Conservation (phyloP, 176 grass and related monocot species). For the Carex parvula region DNA sequence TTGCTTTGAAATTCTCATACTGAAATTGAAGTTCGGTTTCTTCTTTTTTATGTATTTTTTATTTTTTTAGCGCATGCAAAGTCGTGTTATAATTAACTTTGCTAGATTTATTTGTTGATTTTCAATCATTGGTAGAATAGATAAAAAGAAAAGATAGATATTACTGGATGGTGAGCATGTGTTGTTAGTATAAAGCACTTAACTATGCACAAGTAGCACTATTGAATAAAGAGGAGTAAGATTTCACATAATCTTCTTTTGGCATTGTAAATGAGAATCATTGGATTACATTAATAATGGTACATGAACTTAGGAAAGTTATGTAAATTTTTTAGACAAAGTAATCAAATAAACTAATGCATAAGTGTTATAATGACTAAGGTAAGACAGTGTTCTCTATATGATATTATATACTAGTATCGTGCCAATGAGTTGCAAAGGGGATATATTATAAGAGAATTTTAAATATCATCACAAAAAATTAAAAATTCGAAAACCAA, state of each 20-base stretch:
- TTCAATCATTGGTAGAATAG: neutral
- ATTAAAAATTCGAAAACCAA: too few species aligned
- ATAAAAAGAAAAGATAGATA: neutral
- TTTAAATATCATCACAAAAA: too few species aligned
- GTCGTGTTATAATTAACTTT: slow-evolving; percentile 1
- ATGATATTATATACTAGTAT: too few species aligned
- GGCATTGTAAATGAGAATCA: neutral
- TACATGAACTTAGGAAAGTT: neutral
- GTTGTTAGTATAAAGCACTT: slow-evolving; percentile 6
- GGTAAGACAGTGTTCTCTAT: too few species aligned
- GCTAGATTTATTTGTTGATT: neutral
- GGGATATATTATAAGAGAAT: too few species aligned
- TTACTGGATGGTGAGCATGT: neutral
- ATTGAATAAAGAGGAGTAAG: neutral
- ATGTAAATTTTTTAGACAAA: neutral
- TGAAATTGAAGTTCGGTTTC: too few species aligned
- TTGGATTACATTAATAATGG: neutral
- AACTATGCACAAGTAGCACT: neutral
- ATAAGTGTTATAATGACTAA: too few species aligned
- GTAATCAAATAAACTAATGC: neutral
- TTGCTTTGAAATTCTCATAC: too few species aligned
- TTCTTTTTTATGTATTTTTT: neutral
- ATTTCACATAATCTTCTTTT: neutral
- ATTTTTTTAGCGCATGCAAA: neutral
- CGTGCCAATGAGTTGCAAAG: too few species aligned